Evolutionary conservation across 805 yeast species (phyloP), one percentile per base, ranked within the genome.

Genomic region (Kazachstania africana): DNA sequence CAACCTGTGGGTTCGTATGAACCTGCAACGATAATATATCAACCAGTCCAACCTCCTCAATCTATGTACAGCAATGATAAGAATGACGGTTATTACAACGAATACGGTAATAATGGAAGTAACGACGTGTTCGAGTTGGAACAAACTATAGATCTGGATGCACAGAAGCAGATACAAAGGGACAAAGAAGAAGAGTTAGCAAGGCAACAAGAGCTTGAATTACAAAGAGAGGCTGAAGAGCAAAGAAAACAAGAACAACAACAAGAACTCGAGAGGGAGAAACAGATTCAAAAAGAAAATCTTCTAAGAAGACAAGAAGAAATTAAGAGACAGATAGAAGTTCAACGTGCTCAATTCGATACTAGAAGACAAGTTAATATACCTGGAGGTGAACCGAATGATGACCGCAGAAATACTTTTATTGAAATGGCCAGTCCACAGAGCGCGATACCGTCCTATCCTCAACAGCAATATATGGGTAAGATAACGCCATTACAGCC

Each of bases 121-220:
- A 33, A 27, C 8, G 53, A 48, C 12, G 43, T 50, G 3, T 44
- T 44, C 36, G 56, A 53, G 33, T 16, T 53, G 26, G 57, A 53
- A 29, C 47, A 50, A 35, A 55, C 48, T 27, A 50, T 50, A 25
- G 57, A 53, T 38, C 34, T 53, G 12, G 57, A 53, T 33, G 47
- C 45, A 12, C 57, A 48, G 28, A 43, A 39, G 12, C 13, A 8
- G 6, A 23, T 9, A n/a, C n/a, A 6, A 19, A 19, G 6, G n/a
- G n/a, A n/a, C n/a, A 25, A 37, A 33, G 5, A 48, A 37, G 31
- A 17, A 24, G 25, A 32, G 26, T 27, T 22, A 35, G 26, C 28
- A 32, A 14, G 33, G 25, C 15, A 24, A 32, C 10, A 28, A 29
- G 14, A 15, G 15, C 5, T 13, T 12, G 3, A 27, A 27, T 27